Base-by-base conservation (phyloP, 2,329 filamentous ascomycete species). In the Microthyrium microscopicum region DNA sequence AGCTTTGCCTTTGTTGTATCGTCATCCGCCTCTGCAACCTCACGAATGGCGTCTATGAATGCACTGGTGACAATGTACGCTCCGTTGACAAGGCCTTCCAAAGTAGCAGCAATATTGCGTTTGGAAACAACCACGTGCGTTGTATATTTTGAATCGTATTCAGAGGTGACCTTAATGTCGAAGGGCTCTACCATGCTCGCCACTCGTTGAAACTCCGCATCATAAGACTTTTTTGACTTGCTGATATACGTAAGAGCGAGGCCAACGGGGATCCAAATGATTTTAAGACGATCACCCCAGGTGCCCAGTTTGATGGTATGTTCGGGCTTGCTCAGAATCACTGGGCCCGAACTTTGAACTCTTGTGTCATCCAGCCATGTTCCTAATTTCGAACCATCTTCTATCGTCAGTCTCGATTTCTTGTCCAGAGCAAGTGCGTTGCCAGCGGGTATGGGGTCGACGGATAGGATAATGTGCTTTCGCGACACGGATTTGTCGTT, bases 71-170 rank as follows among this genome's bases (percentile, higher is more conserved):
- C 83, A 26, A 95, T 75, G 43, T 74, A 71, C 52, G 69, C 77
- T 11, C 71, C 83, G 45, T 84, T 79, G 24, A 94, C 75, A 7
- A 98, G 62, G 2, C 82, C 87, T 48, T 91, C 83, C 3, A 98
- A 62, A 0, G 81, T 82, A 42, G 83, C 84, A 0, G 85, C 70
- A 0, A 83, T 87, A 51, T 95, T 98, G 30, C 89, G 70, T 55
- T 92, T 94, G 51, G 74, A 80, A 5, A 82, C 75, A 21, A 95
- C 73, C 8, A 92, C 78, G 53, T 95, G 85, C 0, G 87, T 93
- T 0, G 87, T 94, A 19, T 68, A 58, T 12, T 60, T 65, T 18
- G 66, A 58, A 17, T 79, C 58, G 52, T 83, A 94, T 4, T 84
- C 75, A 27, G 70, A 63, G 11, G 79, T 60, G 11, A 83, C 75